phyloP scores from a whole-genome alignment of 176 grass and related monocot genomes.

The Juncus effusus region DNA sequence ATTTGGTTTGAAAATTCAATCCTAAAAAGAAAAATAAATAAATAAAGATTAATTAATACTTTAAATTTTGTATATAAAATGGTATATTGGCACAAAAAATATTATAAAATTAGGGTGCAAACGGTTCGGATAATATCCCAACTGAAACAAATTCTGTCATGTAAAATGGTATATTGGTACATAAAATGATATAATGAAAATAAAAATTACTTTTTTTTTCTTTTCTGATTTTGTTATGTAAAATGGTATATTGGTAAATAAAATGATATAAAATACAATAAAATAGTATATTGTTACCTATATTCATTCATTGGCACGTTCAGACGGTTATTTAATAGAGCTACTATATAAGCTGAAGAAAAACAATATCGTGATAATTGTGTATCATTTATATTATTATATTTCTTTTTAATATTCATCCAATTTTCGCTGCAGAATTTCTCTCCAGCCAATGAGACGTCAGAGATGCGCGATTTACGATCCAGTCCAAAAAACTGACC shows the following conservation, averaged over 20 bases:
- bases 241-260: too few species aligned
- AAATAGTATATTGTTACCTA: slow-evolving; percentile 39
- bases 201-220: not conserved
- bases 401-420: slow-evolving; percentile 47
- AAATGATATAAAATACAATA: not conserved
- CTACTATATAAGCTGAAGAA: slow-evolving; percentile 85
- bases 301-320: slow-evolving; percentile 56
- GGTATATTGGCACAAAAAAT: slow-evolving; percentile 1
- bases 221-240: too few species aligned
- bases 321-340: slow-evolving; percentile 72
- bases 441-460: slow-evolving; percentile 63
- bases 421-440: slow-evolving; percentile 70
- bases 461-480: slow-evolving; percentile 53
- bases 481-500: slow-evolving; percentile 74
- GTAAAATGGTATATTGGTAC: not conserved
- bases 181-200: not conserved
- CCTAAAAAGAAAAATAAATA: slow-evolving; percentile 30
- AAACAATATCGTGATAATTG: slow-evolving; percentile 87
- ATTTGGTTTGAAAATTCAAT: slow-evolving; percentile 73
- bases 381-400: slow-evolving; percentile 49
- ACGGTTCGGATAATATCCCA: not conserved
- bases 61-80: not conserved
- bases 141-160: not conserved
- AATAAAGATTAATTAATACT: not conserved
- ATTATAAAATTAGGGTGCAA: not conserved